These are phyloP conservation scores for Ceratocystis cubensis DNA, from an alignment of 2,329 filamentous ascomycete genomes.

Conservation along the genomic window DNA sequence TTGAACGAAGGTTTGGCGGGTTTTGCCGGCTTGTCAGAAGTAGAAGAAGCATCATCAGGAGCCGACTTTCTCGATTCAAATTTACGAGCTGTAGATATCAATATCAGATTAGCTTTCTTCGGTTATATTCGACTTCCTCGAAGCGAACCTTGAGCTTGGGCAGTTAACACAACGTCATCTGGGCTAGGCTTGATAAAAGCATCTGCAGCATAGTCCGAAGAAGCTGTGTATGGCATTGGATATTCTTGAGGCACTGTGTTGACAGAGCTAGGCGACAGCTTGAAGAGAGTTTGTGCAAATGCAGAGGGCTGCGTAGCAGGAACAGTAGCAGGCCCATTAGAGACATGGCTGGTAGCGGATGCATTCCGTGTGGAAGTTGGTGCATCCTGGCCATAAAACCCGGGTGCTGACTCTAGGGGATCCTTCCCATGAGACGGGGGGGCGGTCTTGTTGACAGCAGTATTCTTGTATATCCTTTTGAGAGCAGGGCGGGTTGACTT, in stretches of 20 bases:
- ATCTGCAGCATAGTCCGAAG: conserved; percentile 39
- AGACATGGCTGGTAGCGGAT: neutral
- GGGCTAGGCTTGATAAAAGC: conserved; percentile 79
- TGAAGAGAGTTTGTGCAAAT: conserved; percentile 45
- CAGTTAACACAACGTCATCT: conserved; percentile 76
- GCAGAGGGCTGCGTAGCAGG: conserved; percentile 34
- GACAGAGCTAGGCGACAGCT: conserved; percentile 27
- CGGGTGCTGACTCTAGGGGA: neutral
- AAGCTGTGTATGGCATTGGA: conserved; percentile 39
- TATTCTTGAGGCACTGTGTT: conserved; percentile 27
- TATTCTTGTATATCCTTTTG: conserved; percentile 1
- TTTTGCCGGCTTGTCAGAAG: neutral
- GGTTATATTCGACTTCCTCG: conserved; percentile 16
- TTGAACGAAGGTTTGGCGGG: conserved; percentile 29
- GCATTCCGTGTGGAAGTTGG: neutral
- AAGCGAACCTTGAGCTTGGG: conserved; percentile 78
- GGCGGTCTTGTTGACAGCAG: neutral
- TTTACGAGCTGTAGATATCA: conserved; percentile 11
- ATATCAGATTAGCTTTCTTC: conserved; percentile 21
- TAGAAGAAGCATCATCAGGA: neutral
- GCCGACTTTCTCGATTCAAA: neutral
- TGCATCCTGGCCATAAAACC: neutral
- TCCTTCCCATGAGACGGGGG: neutral
- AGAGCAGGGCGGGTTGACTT: neutral
- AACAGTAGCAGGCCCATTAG: neutral